These are phyloP conservation scores for Nannochloropsis oceanica DNA, from an alignment of 108 stramenopile species.

Conservation along the genomic window DNA sequence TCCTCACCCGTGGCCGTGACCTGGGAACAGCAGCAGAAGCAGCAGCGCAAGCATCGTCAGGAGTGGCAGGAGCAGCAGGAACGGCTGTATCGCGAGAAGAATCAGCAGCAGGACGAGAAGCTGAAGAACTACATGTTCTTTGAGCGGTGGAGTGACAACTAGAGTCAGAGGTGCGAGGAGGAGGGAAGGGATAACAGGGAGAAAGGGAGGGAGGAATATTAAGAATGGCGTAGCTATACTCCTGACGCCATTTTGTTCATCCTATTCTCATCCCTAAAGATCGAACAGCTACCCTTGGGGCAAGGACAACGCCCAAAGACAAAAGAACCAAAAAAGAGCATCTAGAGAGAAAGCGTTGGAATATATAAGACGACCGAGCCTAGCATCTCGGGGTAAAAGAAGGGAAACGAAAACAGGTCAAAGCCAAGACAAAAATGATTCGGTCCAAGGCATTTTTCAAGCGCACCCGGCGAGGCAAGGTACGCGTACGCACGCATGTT, in stretches of 20 bases:
- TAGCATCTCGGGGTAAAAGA: no score
- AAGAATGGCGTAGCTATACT: background rate
- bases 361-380: no score
- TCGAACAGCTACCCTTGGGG: no score
- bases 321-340: no score
- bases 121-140: background rate
- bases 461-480: slow-evolving; percentile 21
- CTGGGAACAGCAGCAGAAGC: background rate
- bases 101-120: background rate
- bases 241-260: no score
- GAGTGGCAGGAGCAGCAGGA: background rate
- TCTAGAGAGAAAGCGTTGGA: no score
- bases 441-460: slow-evolving; percentile 12
- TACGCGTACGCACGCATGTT: background rate
- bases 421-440: background rate
- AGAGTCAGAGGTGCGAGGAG: no score
- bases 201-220: background rate
- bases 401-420: background rate
- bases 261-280: no score
- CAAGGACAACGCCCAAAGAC: no score
- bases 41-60: background rate
- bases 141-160: no score
- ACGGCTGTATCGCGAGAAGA: background rate
- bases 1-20: background rate
- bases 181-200: no score